Evolutionary conservation across 805 yeast species (phyloP), one percentile per base, ranked within the genome.

Genomic region (Wickerhamiella vanderwaltii): DNA sequence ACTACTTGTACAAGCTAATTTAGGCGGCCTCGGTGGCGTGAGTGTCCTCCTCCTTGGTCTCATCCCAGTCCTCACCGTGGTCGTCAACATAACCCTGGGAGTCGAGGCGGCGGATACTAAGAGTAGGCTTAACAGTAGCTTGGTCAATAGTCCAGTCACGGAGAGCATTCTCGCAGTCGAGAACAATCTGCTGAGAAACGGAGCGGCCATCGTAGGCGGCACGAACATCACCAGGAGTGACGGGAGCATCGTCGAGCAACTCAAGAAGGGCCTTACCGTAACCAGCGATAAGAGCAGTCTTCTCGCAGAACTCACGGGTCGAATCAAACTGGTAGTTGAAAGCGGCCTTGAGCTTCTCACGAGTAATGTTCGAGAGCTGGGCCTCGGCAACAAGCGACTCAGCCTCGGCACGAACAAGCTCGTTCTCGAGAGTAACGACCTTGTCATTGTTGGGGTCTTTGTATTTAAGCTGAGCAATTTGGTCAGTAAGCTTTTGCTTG

Each of bases 311-410:
- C 70, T 88, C 98, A 65, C 95, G 82, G 51, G 81, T 70, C 45
- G 96, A 83, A 63, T 91, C 97, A 56, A 88, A 88, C 68, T 88
- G 95, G 69, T 88, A 87, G 71, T 82, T 78, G 74, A 83, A 91
- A 43, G 96, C 93, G 52, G 95, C 91, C 79, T 91, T 91, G 62
- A 88, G 73, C 72, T 87, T 87, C 69, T 87, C 96, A 67, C 98
- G 83, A 56, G 97, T 88, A 67, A 91, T 88, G 71, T 88, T 88
- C 49, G 95, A 84, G 62, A 88, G 77, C 72, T 88, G 98, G 46
- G 97, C 97, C 72, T 88, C 98, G 46, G 98, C 98, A 57, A 88
- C 98, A 56, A 88, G 77, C 39, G 95, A 85, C 70, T 91, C 97
- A 52, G 97, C 97, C 72, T 88, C 98, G 40, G 97, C 96, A 67